phyloP scores from a whole-genome alignment of 495 filamentous ascomycete species.

The Neurospora sp. region DNA sequence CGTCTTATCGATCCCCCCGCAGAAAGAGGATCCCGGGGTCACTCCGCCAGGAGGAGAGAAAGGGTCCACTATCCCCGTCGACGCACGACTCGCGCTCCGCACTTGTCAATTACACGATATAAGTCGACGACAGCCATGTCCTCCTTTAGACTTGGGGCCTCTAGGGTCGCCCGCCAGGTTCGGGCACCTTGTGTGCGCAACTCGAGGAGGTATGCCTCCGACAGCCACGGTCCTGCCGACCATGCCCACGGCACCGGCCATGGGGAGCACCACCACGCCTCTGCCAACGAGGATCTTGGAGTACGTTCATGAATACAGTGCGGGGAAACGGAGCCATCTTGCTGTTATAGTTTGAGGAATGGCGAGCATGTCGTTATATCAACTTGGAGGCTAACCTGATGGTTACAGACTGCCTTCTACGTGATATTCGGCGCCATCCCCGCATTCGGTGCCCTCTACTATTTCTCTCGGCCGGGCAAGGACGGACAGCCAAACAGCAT shows the following conservation, averaged over 20 bases:
- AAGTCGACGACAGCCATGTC: constrained; percentile 26
- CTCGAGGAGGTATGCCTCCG: constrained; percentile 36
- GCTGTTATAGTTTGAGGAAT: background rate
- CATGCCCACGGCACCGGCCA: constrained; percentile 17
- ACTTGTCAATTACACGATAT: constrained; percentile 8
- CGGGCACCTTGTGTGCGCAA: constrained; percentile 19
- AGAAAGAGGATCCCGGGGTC: background rate
- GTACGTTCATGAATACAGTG: constrained; percentile 21
- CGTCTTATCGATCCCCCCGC: background rate
- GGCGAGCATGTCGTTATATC: background rate
- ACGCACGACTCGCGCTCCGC: constrained; percentile 5
- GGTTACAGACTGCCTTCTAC: constrained; percentile 29
- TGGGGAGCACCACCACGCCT: constrained; percentile 25
- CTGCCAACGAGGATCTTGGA: constrained; percentile 33
- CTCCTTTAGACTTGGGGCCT: constrained; percentile 34
- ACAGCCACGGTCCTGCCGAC: constrained; percentile 22
- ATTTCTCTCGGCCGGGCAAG: constrained; percentile 29
- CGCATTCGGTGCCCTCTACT: constrained; percentile 25
- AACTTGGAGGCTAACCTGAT: constrained; percentile 6
- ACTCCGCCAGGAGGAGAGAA: background rate
- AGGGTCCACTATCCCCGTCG: background rate
- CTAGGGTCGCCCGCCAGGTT: constrained; percentile 25
- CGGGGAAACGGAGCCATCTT: background rate
- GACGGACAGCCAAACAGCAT: constrained; percentile 31
- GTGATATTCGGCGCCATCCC: constrained; percentile 25